A percentile compares a stretch with the other conserved stretches of the same genome.
phyloP scores from a whole-genome alignment of 2,329 filamentous ascomycete genomes.

The Hypoxylon sp. region DNA sequence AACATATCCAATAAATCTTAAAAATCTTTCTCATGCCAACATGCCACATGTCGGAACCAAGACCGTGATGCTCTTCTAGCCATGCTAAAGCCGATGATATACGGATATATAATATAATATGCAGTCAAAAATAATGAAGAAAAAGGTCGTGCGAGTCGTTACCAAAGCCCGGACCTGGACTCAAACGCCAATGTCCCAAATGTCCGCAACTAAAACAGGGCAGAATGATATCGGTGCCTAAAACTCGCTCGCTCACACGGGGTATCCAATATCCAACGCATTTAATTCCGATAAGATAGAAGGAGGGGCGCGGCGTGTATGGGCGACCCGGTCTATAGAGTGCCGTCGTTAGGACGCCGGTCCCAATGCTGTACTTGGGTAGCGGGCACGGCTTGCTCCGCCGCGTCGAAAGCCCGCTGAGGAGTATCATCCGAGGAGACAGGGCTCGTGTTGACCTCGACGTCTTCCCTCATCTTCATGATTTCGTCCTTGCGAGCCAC shows the following conservation, averaged over 20 bases:
- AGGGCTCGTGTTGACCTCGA: slow-evolving; percentile 15
- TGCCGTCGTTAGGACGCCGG: slow-evolving; percentile 21
- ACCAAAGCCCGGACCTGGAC: slow-evolving; percentile 11
- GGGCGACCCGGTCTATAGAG: slow-evolving; percentile 24
- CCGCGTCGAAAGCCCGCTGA: slow-evolving; percentile 30
- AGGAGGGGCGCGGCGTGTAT: neutral
- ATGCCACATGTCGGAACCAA: slow-evolving; percentile 2
- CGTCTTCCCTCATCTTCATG: slow-evolving; percentile 54
- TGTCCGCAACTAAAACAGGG: slow-evolving; percentile 1
- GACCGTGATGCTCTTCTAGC: slow-evolving; percentile 20
- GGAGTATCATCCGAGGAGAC: slow-evolving; percentile 1
- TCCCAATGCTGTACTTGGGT: slow-evolving; percentile 37
- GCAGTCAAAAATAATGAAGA: slow-evolving; percentile 9
- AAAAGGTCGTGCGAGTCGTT: slow-evolving; percentile 17
- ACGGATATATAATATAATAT: slow-evolving; percentile 5
- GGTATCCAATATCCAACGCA: slow-evolving; percentile 40
- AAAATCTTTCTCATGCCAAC: slow-evolving; percentile 5
- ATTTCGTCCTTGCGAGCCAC: slow-evolving; percentile 64
- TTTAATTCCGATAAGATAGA: slow-evolving; percentile 7
- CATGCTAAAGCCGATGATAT: slow-evolving; percentile 20
- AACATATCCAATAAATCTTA: slow-evolving; percentile 4
- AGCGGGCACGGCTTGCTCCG: slow-evolving; percentile 41
- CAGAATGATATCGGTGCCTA: neutral
- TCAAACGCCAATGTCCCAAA: slow-evolving; percentile 24
- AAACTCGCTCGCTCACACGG: slow-evolving; percentile 10